phyloP scores from a whole-genome alignment of 2,329 filamentous ascomycete genomes.

The Emmonsiellopsis sp. region DNA sequence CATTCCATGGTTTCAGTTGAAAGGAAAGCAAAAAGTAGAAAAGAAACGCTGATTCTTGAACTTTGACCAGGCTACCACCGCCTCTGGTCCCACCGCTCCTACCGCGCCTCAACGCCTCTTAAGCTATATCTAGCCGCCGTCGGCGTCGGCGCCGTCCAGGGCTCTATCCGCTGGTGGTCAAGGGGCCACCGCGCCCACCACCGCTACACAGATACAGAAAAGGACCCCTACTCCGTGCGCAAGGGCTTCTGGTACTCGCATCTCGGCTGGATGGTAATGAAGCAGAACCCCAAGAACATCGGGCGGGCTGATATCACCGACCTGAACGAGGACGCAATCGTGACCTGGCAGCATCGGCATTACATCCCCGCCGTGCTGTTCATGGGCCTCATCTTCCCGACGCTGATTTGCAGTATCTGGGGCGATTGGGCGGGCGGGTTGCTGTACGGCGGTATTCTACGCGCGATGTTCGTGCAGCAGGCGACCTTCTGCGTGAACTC shows the following conservation, averaged over 20 bases:
- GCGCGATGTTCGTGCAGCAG: conserved; percentile 83
- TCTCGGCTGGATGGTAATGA: conserved; percentile 85
- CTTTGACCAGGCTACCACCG: conserved; percentile 55
- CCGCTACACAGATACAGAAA: conserved; percentile 83
- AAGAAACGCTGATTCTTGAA: conserved; percentile 5
- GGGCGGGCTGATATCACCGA: conserved; percentile 82
- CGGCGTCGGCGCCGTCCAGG: conserved; percentile 73
- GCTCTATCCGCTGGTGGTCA: conserved; percentile 82
- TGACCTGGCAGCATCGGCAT: conserved; percentile 79
- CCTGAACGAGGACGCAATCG: conserved; percentile 72
- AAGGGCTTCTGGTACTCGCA: conserved; percentile 78
- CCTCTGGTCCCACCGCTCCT: conserved; percentile 78
- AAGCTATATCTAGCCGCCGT: conserved; percentile 73
- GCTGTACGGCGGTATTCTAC: conserved; percentile 73
- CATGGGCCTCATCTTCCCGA: conserved; percentile 69
- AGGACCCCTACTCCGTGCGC: conserved; percentile 81
- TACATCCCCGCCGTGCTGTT: conserved; percentile 69
- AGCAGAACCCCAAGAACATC: conserved; percentile 82
- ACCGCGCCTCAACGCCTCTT: conserved; percentile 64
- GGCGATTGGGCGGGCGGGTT: conserved; percentile 72
- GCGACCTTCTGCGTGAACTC: conserved; percentile 91
- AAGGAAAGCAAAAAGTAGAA: background rate
- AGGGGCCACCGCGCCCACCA: conserved; percentile 79
- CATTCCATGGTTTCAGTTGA: background rate
- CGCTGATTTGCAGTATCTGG: conserved; percentile 66